Percentiles rank a stretch among this genome's conserved stretches.
Conservation (phyloP, 441 rosid species). For the Croton laevigatus region DNA sequence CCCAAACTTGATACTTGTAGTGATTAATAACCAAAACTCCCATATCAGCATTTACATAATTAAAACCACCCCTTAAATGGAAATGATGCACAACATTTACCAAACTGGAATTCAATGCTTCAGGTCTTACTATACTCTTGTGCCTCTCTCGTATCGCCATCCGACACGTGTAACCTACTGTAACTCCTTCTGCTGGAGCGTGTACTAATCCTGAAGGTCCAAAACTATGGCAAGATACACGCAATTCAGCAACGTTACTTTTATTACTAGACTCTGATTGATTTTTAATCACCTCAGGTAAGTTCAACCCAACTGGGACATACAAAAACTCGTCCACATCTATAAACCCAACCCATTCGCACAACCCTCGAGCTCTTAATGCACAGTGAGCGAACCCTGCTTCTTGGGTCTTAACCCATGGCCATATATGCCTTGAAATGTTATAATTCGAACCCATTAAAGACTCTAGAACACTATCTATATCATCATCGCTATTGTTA, state of each 20-base stretch:
- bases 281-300: slow-evolving; percentile 38
- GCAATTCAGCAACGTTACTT: slow-evolving; percentile 44
- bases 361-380: slow-evolving; percentile 47
- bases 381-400: slow-evolving; percentile 87
- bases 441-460: slow-evolving; percentile 35
- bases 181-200: slow-evolving; percentile 47
- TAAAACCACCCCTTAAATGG: slow-evolving; percentile 47
- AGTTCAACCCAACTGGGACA: slow-evolving; percentile 36
- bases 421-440: slow-evolving; percentile 65
- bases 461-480: slow-evolving; percentile 33
- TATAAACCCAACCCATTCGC: slow-evolving; percentile 83
- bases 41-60: slow-evolving; percentile 41
- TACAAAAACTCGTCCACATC: slow-evolving; percentile 77
- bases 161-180: slow-evolving; percentile 64
- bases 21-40: slow-evolving; percentile 63
- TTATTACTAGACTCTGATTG: slow-evolving; percentile 7
- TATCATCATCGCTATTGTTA: slow-evolving; percentile 73
- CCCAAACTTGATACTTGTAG: slow-evolving; percentile 88
- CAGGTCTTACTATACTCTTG: slow-evolving; percentile 74
- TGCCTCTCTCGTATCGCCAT: slow-evolving; percentile 60
- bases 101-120: slow-evolving; percentile 64
- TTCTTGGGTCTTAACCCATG: slow-evolving; percentile 90
- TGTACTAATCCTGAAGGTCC: slow-evolving; percentile 64
- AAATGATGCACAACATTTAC: slow-evolving; percentile 85
- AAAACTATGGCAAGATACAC: slow-evolving; percentile 60